Percentiles rank a stretch among this genome's conserved stretches.
Conservation (phyloP, 2,329 filamentous ascomycete species). For the Aspergillus melleus region DNA sequence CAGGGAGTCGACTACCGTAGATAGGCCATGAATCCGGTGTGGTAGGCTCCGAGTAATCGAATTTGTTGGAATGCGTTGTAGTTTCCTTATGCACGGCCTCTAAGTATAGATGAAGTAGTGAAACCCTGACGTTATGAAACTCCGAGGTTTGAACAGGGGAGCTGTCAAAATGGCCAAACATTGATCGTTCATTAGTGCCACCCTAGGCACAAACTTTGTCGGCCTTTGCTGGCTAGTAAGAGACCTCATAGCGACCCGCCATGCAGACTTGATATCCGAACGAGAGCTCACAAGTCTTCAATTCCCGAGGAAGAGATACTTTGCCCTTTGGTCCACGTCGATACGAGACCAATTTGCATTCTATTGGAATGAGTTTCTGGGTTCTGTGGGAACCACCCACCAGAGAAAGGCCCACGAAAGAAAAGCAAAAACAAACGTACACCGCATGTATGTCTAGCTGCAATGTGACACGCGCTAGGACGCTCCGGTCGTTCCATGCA, state of each 20-base stretch:
- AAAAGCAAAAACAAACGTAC: neutral
- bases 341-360: neutral
- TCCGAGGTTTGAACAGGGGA: neutral
- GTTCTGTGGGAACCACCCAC: neutral
- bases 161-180: constrained; percentile 9
- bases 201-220: constrained; percentile 2
- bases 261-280: neutral
- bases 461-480: constrained; percentile 4
- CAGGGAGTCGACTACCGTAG: neutral
- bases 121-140: neutral
- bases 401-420: neutral
- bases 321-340: neutral
- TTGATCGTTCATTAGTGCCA: constrained; percentile 1
- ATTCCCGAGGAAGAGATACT: neutral
- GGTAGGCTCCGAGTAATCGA: neutral
- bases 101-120: neutral
- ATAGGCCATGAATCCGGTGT: neutral
- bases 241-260: neutral
- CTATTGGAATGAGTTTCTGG: neutral
- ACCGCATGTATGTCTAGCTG: constrained; percentile 2
- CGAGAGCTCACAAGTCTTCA: neutral
- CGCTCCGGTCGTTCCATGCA: constrained; percentile 11
- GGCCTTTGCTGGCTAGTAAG: neutral
- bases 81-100: neutral
- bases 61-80: neutral